phyloP scores from a whole-genome alignment of 768 basidiomycete species.

The Lactifluus subvellereus region DNA sequence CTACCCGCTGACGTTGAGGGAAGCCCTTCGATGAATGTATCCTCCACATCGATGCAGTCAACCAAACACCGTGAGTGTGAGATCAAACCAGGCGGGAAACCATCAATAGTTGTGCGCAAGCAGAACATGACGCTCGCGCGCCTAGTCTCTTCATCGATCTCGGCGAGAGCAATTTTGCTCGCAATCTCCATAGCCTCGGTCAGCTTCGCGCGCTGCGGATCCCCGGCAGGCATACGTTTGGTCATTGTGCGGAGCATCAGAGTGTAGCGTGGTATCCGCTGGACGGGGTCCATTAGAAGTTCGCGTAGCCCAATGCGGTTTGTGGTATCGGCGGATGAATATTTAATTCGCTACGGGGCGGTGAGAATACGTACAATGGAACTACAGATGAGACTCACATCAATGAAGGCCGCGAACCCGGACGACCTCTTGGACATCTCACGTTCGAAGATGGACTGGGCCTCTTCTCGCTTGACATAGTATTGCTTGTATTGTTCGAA shows the following conservation, averaged over 20 bases:
- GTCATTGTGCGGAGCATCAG: slow-evolving; percentile 89
- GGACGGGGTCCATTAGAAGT: slow-evolving; percentile 93
- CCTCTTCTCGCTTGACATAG: slow-evolving; percentile 89
- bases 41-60: slow-evolving; percentile 92
- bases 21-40: slow-evolving; percentile 52
- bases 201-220: slow-evolving; percentile 73
- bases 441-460: slow-evolving; percentile 79
- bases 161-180: slow-evolving; percentile 84
- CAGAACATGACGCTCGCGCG: slow-evolving; percentile 86
- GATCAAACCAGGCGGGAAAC: slow-evolving; percentile 86
- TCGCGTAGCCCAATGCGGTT: slow-evolving; percentile 88
- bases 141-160: slow-evolving; percentile 88
- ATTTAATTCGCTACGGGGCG: slow-evolving; percentile 71
- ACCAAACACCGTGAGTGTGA: slow-evolving; percentile 83
- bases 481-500: slow-evolving; percentile 92
- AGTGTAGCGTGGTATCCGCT: slow-evolving; percentile 92
- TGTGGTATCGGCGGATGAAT: slow-evolving; percentile 62
- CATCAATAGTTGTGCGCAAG: slow-evolving; percentile 77
- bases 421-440: slow-evolving; percentile 77
- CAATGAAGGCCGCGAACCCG: slow-evolving; percentile 80
- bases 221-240: slow-evolving; percentile 75
- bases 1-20: slow-evolving; percentile 42
- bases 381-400: slow-evolving; percentile 46
- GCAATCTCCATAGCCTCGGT: slow-evolving; percentile 83
- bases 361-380: not conserved